Evolutionary conservation across 208 protist species (phyloP).

Genomic region (Sergeia podlipaevii): DNA sequence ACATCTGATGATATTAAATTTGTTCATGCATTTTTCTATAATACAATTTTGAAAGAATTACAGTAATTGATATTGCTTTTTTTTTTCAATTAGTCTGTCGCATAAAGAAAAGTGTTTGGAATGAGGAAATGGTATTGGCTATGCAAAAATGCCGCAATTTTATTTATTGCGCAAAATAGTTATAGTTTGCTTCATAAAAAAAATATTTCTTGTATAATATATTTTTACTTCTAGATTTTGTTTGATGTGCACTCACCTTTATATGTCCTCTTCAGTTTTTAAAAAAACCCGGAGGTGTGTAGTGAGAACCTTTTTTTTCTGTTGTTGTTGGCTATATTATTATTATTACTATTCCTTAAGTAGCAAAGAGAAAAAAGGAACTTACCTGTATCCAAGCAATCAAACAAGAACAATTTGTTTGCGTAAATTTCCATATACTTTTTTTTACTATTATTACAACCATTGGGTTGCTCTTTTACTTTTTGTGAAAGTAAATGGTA

Average conservation of each 20-base stretch:
- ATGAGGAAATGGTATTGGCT: constrained; percentile 1
- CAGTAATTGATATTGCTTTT: constrained; percentile 26
- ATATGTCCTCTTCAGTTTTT: too few species aligned
- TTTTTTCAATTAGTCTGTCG: constrained; percentile 8
- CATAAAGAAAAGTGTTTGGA: constrained; percentile 4
- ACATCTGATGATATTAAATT: constrained; percentile 85
- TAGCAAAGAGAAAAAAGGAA: too few species aligned
- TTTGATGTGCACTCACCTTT: too few species aligned
- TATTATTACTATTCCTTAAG: too few species aligned
- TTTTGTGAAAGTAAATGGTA: too few species aligned
- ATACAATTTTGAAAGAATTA: constrained; percentile 75
- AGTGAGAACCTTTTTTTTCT: too few species aligned
- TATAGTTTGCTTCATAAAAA: background rate
- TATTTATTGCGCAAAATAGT: constrained; percentile 14
- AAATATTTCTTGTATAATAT: background rate
- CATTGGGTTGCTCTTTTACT: too few species aligned
- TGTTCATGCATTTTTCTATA: constrained; percentile 87
- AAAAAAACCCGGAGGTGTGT: too few species aligned
- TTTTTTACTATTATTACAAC: too few species aligned
- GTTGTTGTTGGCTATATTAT: too few species aligned
- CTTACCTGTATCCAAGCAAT: too few species aligned
- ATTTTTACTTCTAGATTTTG: too few species aligned
- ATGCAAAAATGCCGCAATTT: constrained; percentile 4
- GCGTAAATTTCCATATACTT: constrained; percentile 10
- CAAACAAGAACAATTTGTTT: constrained; percentile 13